Percentiles rank a stretch among this genome's conserved stretches.
Evolutionary conservation across 176 grass and related monocot genomes (phyloP).

Genomic region (Metroxylon sagu): DNA sequence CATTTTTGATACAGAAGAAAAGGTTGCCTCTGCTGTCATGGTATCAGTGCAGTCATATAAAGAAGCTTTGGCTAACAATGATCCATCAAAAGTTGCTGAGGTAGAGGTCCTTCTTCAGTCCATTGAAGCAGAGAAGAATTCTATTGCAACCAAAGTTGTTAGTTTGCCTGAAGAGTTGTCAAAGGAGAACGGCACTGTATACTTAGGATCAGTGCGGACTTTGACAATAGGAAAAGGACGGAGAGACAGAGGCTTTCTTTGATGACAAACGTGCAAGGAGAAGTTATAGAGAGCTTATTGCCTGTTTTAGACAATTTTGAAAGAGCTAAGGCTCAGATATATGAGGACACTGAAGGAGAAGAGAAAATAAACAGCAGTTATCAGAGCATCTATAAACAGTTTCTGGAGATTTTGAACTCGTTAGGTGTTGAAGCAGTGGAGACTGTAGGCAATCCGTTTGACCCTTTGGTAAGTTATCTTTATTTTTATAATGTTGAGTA

Average conservation of each 20-base stretch:
- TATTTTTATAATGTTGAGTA: not conserved
- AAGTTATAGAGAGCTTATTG: conserved; percentile 84
- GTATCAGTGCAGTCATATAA: conserved; percentile 48
- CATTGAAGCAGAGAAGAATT: conserved; percentile 60
- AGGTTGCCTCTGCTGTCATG: conserved; percentile 43
- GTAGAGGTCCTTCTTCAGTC: conserved; percentile 65
- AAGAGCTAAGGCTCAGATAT: conserved; percentile 88
- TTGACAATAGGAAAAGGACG: conserved; percentile 88
- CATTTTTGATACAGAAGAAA: conserved; percentile 28
- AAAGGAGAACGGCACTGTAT: conserved; percentile 56
- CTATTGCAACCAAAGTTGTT: conserved; percentile 48
- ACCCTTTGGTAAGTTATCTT: conserved; percentile 65
- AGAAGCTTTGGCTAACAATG: conserved; percentile 57
- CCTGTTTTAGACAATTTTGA: conserved; percentile 95
- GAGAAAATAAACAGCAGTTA: conserved; percentile 86
- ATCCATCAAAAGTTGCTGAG: conserved; percentile 44
- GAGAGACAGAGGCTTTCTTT: conserved; percentile 76
- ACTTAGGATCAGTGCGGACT: conserved; percentile 77
- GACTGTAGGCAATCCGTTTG: conserved; percentile 78
- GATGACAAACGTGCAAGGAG: conserved; percentile 87
- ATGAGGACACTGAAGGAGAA: conserved; percentile 67
- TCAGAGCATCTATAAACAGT: conserved; percentile 95
- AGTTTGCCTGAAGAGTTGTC: conserved; percentile 42
- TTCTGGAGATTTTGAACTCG: conserved; percentile 65
- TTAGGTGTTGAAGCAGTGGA: conserved; percentile 69